Conservation (phyloP, 2,329 filamentous ascomycete genomes). For the Colletotrichum costaricense region DNA sequence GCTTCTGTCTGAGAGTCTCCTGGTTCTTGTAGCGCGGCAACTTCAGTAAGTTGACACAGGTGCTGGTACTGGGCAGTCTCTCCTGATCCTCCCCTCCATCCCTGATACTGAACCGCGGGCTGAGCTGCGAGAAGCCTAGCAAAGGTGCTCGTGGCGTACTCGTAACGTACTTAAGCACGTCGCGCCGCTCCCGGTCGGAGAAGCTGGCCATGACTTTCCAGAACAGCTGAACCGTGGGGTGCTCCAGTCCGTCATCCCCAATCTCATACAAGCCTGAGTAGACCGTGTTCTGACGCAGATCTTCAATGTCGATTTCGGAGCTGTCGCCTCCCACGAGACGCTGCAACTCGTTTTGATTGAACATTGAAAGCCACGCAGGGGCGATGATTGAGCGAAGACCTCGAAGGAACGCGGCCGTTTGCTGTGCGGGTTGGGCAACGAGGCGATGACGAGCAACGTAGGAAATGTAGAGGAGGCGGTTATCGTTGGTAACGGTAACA, state of each 20-base stretch:
- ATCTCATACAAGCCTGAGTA: slow-evolving; percentile 91
- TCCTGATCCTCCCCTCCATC: slow-evolving; percentile 82
- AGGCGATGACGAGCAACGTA: slow-evolving; percentile 90
- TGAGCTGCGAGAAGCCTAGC: slow-evolving; percentile 87
- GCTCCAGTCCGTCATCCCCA: slow-evolving; percentile 89
- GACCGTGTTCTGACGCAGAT: slow-evolving; percentile 83
- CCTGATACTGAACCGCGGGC: slow-evolving; percentile 88
- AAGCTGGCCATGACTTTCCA: slow-evolving; percentile 89
- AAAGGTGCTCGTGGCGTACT: slow-evolving; percentile 91
- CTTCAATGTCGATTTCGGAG: slow-evolving; percentile 86
- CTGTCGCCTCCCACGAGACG: slow-evolving; percentile 91
- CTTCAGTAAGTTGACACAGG: slow-evolving; percentile 95
- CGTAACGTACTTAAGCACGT: slow-evolving; percentile 95
- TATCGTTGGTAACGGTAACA: slow-evolving; percentile 87
- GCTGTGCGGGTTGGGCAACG: slow-evolving; percentile 80
- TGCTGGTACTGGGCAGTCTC: slow-evolving; percentile 90
- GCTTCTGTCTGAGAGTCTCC: slow-evolving; percentile 76
- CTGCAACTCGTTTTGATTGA: slow-evolving; percentile 95
- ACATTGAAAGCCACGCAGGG: slow-evolving; percentile 96
- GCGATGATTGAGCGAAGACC: slow-evolving; percentile 90
- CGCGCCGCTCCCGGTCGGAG: slow-evolving; percentile 80
- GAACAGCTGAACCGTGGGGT: slow-evolving; percentile 87
- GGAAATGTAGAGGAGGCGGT: slow-evolving; percentile 93
- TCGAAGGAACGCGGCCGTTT: slow-evolving; percentile 88
- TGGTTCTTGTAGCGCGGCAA: slow-evolving; percentile 82